Base-by-base conservation (phyloP, 768 basidiomycete genomes). In the Cystofilobasidium capitatum region DNA sequence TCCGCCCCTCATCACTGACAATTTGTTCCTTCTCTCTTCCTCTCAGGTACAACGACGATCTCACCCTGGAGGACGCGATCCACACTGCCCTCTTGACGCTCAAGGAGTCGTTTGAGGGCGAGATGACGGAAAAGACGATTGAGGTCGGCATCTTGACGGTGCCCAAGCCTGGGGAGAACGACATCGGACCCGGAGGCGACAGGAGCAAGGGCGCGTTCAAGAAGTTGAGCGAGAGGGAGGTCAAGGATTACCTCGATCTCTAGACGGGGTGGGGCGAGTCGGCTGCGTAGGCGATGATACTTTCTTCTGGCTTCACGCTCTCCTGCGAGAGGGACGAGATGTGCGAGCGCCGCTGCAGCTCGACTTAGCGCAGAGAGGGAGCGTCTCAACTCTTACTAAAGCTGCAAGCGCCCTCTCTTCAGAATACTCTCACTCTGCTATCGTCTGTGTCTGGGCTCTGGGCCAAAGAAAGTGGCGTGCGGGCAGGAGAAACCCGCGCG, bases 121-220 rank as follows among this genome's bases (percentile, higher is more conserved):
- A 97, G 76, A 97, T 99, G 94, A 97, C 94, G 35, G 96, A 97
- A 80, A 93, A 96, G 81, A 99, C 96, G 55, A 96, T 99, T 75
- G 96, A 99, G 80, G 91, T 99, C 61, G 96, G 96, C 39, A 86
- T 99, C 45, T 84, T 98, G 71, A 94, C 91, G 59, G 88, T 93
- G 20, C 90, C 91, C 10, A 88, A 87, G 16, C 74, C 78, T 26
- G 82, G 82, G 57, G 81, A 82, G 71, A 75, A 82, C 66, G 85
- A 86, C 66, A 80, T 86, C 42, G 86, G 87, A 73, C 84, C 83
- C 45, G 86, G 84, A 51, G 65, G 65, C 33, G 86, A 86, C 79
- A 80, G 86, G 71, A 85, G 86, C 54, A 83, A 82, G 76, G 88
- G 93, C 24, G 89, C 90, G 26, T 98, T 99, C 81, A 83, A 96